Conservation (phyloP, 805 yeast species). For the Barnettozyma pratensis region DNA sequence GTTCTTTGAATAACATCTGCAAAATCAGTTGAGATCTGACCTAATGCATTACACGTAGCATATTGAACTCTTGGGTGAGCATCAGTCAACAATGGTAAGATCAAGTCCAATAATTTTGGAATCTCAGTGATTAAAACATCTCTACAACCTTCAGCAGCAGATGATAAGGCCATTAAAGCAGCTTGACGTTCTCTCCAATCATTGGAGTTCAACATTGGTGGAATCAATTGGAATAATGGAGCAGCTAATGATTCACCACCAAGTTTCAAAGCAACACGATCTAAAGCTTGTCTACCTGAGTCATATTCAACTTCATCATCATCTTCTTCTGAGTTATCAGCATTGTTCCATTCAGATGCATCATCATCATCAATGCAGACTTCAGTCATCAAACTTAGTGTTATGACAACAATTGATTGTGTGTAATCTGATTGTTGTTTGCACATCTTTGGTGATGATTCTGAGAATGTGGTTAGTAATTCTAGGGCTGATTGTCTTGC, state of each 20-base stretch:
- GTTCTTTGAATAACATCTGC: conserved; percentile 83
- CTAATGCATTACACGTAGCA: conserved; percentile 94
- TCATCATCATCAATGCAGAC: conserved; percentile 87
- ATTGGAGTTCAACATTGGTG: conserved; percentile 69
- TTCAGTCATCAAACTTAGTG: conserved; percentile 85
- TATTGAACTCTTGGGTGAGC: conserved; percentile 93
- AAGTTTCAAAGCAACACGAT: conserved; percentile 77
- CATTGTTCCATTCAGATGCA: conserved; percentile 79
- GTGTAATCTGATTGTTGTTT: conserved; percentile 71
- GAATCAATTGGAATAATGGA: conserved; percentile 81
- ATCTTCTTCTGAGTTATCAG: conserved; percentile 73
- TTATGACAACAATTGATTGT: conserved; percentile 61
- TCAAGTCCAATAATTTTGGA: conserved; percentile 75
- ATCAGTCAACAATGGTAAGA: conserved; percentile 80
- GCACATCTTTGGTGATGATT: conserved; percentile 94
- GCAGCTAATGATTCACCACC: conserved; percentile 82
- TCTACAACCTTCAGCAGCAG: conserved; percentile 96
- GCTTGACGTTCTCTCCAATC: conserved; percentile 97
- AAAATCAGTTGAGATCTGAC: conserved; percentile 95
- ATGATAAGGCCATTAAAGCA: conserved; percentile 91
- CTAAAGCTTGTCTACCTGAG: conserved; percentile 93
- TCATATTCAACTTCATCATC: conserved; percentile 83
- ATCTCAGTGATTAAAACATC: conserved; percentile 82
- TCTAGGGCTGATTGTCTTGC: conserved; percentile 88
- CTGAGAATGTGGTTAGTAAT: conserved; percentile 83